Conservation (phyloP, 306 rosid genomes). For the Vigna hirtella region DNA sequence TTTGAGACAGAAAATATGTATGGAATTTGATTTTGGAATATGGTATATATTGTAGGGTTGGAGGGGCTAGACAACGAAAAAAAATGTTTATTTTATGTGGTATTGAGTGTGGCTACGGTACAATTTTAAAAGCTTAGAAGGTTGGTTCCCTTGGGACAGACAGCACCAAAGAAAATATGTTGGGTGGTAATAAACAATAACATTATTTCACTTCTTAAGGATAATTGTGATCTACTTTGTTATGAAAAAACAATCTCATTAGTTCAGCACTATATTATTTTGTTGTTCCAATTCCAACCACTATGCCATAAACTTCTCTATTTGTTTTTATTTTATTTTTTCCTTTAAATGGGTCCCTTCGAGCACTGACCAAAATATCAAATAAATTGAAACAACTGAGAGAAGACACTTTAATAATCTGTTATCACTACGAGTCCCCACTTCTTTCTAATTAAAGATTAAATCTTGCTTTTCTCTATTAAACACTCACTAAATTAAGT, state of each 20-base stretch:
- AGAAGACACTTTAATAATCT: background rate
- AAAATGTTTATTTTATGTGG: slow-evolving; percentile 19
- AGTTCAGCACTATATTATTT: slow-evolving; percentile 34
- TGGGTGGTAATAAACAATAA: slow-evolving; percentile 34
- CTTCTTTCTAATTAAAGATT: background rate
- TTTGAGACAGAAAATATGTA: background rate
- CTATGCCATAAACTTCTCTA: slow-evolving; percentile 25
- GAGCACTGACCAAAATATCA: slow-evolving; percentile 10
- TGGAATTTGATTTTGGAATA: slow-evolving; percentile 9
- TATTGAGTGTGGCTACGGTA: background rate
- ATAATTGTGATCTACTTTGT: slow-evolving; percentile 35
- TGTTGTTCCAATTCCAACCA: slow-evolving; percentile 46
- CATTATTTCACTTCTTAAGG: slow-evolving; percentile 18
- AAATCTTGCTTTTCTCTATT: background rate
- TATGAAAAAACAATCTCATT: slow-evolving; percentile 26
- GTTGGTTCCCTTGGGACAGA: slow-evolving; percentile 38
- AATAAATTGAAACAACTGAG: background rate
- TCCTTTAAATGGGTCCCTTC: slow-evolving; percentile 41
- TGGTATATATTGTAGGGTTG: background rate
- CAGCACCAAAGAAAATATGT: slow-evolving; percentile 33
- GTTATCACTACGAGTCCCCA: background rate
- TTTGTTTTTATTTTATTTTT: slow-evolving; percentile 1
- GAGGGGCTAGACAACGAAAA: slow-evolving; percentile 19
- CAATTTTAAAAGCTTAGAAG: slow-evolving; percentile 37
- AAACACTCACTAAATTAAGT: background rate